These are phyloP conservation scores for Saccharata proteae DNA, from an alignment of 2,329 filamentous ascomycete species.

Conservation along the genomic window DNA sequence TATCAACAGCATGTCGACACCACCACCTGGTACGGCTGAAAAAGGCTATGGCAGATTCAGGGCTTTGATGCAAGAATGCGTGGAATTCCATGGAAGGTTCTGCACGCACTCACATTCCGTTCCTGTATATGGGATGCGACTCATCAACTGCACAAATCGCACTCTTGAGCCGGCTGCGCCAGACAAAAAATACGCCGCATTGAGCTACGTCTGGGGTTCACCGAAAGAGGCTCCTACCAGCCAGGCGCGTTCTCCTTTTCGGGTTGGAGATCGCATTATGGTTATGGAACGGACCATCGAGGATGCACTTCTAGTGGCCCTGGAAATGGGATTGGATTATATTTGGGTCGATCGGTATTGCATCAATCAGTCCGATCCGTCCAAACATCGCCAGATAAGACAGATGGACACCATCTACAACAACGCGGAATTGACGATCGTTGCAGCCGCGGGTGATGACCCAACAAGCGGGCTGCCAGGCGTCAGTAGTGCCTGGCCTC, in stretches of 20 bases:
- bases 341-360: slow-evolving; percentile 34
- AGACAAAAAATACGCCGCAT: slow-evolving; percentile 2
- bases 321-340: slow-evolving; percentile 31
- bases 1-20: no score
- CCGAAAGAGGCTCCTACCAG: background rate
- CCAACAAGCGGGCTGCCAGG: slow-evolving; percentile 27
- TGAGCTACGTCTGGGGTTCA: slow-evolving; percentile 5
- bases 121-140: no score
- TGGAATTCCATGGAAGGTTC: no score
- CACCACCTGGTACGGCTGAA: no score
- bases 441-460: slow-evolving; percentile 22
- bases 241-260: background rate
- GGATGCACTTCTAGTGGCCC: background rate
- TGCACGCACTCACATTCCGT: no score
- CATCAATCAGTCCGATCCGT: slow-evolving; percentile 31
- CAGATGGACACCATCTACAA: slow-evolving; percentile 37
- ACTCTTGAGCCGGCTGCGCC: background rate
- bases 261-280: no score
- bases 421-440: slow-evolving; percentile 34
- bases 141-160: slow-evolving; percentile 1
- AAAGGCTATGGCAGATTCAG: no score
- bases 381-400: slow-evolving; percentile 27
- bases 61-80: no score
- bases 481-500: slow-evolving; percentile 1
- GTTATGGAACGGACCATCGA: background rate